phyloP scores from a whole-genome alignment of 306 rosid species.

The Biancaea sappan region DNA sequence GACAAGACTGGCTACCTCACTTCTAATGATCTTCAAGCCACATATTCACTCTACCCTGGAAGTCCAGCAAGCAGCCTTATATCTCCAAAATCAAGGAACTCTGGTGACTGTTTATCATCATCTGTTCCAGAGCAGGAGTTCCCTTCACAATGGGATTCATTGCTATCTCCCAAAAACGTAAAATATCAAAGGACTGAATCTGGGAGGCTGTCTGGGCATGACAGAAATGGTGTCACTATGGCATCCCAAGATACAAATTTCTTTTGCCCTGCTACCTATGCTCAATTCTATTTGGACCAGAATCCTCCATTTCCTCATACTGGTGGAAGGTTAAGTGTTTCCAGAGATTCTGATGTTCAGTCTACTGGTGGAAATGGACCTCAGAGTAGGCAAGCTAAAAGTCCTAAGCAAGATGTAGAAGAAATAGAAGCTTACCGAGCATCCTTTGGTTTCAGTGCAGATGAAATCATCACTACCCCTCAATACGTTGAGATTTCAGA shows the following conservation, averaged over 20 bases:
- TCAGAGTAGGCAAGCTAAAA: slow-evolving; percentile 75
- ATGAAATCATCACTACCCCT: slow-evolving; percentile 81
- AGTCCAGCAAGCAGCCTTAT: slow-evolving; percentile 82
- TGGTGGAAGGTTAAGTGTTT: slow-evolving; percentile 94
- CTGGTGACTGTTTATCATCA: slow-evolving; percentile 74
- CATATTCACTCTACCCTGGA: slow-evolving; percentile 89
- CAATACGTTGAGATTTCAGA: slow-evolving; percentile 92
- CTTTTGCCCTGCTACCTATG: slow-evolving; percentile 96
- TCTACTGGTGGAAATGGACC: slow-evolving; percentile 74
- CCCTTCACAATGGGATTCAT: slow-evolving; percentile 71
- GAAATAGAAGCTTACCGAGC: slow-evolving; percentile 97
- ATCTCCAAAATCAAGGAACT: slow-evolving; percentile 75
- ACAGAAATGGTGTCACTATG: slow-evolving; percentile 52
- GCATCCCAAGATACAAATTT: slow-evolving; percentile 89
- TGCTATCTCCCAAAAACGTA: slow-evolving; percentile 73
- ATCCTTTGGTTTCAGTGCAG: slow-evolving; percentile 98
- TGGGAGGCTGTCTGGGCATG: slow-evolving; percentile 73
- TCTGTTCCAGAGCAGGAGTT: slow-evolving; percentile 80
- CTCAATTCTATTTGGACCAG: slow-evolving; percentile 88
- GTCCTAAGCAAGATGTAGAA: slow-evolving; percentile 94
- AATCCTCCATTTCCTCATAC: slow-evolving; percentile 91
- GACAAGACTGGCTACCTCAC: slow-evolving; percentile 62
- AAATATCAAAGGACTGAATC: slow-evolving; percentile 69
- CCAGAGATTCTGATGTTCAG: slow-evolving; percentile 90
- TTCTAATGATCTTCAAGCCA: slow-evolving; percentile 82